Evolutionary conservation across 2,329 filamentous ascomycete species (phyloP), one percentile per base, ranked within the genome.

Genomic region (Trichoderma atroviride): DNA sequence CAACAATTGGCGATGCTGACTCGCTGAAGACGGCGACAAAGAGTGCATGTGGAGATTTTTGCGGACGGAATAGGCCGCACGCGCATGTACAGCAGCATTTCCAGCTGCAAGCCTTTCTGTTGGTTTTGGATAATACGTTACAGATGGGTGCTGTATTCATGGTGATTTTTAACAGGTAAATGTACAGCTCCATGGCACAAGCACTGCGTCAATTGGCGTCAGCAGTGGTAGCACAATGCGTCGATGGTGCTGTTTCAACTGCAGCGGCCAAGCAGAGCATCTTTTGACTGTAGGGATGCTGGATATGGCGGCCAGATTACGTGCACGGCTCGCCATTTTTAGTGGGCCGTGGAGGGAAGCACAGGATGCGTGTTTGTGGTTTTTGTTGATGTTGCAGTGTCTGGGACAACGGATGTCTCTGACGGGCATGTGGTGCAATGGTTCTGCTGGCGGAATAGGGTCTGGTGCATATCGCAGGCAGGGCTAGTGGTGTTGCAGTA

Each of bases 1-100:
- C 24, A 57, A 43, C 56, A 60, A 55, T 43, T 68, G 65, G 57
- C 65, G 43, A 53, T 53, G 55, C 47, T 68, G 65, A 61, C 65
- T 68, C 43, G 56, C 31, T 58, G 37, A 40, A 43, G 63, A 63
- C 2, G 1, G 10, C 24, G 24, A 57, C 29, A 35, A 53, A 22
- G 47, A 35, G 33, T 35, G 33, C 11, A 35, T 35, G 31, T 40
- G 50, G 62, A 22, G 19, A 24, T 56, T 50, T 14, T 16, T 10
- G 40, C 19, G 47, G 47, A 50, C 47, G 47, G 47, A 50, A 50
- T 50, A 50, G 22, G 47, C 47, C 47, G 47, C 47, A 24, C 47
- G n/a, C 47, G 22, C 47, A 50, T 50, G 47, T 47, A 40, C 37
- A 6, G 37, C 9, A n/a, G 40, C 40, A 43, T 43, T 43, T 43